Conservation (phyloP, 2,329 filamentous ascomycete genomes). For the Taxawa tesnikishii region DNA sequence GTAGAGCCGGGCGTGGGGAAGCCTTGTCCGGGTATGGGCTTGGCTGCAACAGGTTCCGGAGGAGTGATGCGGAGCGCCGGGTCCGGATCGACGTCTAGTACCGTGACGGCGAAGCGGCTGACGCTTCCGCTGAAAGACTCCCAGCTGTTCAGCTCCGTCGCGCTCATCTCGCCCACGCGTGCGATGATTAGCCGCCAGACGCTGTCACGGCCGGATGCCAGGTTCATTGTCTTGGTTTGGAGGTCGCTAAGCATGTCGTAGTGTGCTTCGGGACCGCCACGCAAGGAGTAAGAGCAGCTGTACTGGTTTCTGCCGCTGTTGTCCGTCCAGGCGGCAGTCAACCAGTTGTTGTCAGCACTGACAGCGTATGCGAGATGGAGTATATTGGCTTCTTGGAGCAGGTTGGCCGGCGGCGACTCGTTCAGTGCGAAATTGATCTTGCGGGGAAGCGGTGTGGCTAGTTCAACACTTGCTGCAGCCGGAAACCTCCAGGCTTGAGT, state of each 20-base stretch:
- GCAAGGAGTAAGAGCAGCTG: constrained; percentile 59
- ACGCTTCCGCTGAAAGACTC: constrained; percentile 36
- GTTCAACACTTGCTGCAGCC: constrained; percentile 57
- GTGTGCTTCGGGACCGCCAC: constrained; percentile 29
- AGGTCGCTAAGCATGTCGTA: constrained; percentile 28
- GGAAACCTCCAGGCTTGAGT: constrained; percentile 29
- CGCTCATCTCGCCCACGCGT: constrained; percentile 40
- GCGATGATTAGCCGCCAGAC: constrained; percentile 63
- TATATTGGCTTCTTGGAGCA: constrained; percentile 66
- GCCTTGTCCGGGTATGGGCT: constrained; percentile 15
- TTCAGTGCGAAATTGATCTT: constrained; percentile 64
- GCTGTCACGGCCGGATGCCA: constrained; percentile 37
- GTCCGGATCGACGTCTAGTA: constrained; percentile 21
- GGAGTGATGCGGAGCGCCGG: constrained; percentile 45
- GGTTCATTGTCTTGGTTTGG: constrained; percentile 64
- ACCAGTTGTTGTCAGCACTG: constrained; percentile 65
- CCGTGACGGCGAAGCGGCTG: constrained; percentile 21
- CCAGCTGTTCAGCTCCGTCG: constrained; percentile 43
- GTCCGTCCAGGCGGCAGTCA: constrained; percentile 72
- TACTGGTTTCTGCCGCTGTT: constrained; percentile 62
- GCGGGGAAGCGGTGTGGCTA: constrained; percentile 59
- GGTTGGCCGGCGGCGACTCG: constrained; percentile 54
- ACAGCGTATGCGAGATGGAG: constrained; percentile 70
- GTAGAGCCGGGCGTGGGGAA: constrained; percentile 54
- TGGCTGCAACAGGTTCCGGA: constrained; percentile 40